Conservation (phyloP, 352 stramenopile species). For the Phytophthora hybrid region DNA sequence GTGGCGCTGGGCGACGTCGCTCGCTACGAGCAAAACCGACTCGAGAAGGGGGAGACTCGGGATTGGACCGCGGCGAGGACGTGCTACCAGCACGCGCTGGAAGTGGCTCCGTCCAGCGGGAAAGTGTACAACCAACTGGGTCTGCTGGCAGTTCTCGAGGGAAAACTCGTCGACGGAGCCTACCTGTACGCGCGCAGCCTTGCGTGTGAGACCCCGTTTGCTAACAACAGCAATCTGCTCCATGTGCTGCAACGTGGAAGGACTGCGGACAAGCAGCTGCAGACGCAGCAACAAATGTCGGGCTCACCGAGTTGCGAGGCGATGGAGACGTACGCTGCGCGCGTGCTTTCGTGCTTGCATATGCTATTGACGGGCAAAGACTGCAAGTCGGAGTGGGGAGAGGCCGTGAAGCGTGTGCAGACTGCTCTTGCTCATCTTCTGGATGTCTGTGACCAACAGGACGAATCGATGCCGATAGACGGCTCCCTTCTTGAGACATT, state of each 20-base stretch:
- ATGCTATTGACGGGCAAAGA: conserved; percentile 20
- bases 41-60: conserved; percentile 7
- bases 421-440: conserved; percentile 26
- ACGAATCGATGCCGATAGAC: conserved; percentile 19
- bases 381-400: conserved; percentile 10
- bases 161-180: conserved; percentile 41
- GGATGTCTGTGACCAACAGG: conserved; percentile 27
- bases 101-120: conserved; percentile 51
- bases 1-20: conserved; percentile 61
- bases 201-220: conserved; percentile 52
- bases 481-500: conserved; percentile 17
- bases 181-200: conserved; percentile 62
- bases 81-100: conserved; percentile 50
- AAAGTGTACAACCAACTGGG: conserved; percentile 76
- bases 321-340: conserved; percentile 23
- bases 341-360: conserved; percentile 29
- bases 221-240: conserved; percentile 46
- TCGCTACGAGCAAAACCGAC: conserved; percentile 49
- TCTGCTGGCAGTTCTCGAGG: conserved; percentile 48
- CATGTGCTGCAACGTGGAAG: conserved; percentile 40
- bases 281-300: conserved; percentile 6
- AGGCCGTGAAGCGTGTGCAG: conserved; percentile 20
- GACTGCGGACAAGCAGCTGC: conserved; percentile 20
- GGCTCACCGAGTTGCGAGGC: conserved; percentile 13
- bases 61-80: conserved; percentile 43